Evolutionary conservation across 1,139 yeast genomes (phyloP).

Genomic region (Magnusiomyces suaveolens): DNA sequence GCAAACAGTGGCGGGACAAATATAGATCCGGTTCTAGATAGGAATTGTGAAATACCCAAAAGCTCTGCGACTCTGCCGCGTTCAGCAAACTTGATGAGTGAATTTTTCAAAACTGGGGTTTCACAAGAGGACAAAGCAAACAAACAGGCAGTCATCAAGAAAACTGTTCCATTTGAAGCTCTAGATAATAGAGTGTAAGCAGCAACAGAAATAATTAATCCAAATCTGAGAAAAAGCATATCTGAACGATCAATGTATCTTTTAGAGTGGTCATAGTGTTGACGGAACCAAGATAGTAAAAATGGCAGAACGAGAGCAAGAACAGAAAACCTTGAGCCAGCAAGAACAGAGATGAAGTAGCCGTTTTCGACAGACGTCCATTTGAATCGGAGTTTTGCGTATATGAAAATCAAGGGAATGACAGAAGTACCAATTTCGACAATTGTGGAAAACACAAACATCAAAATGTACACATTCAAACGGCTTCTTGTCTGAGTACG

Average conservation of each 20-base stretch:
- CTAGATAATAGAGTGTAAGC: slow-evolving; percentile 37
- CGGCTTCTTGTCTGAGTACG: slow-evolving; percentile 35
- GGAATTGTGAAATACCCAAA: slow-evolving; percentile 29
- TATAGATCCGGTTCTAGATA: slow-evolving; percentile 23
- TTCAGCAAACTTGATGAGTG: slow-evolving; percentile 44
- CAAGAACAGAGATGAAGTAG: slow-evolving; percentile 45
- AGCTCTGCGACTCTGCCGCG: slow-evolving; percentile 28
- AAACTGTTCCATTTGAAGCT: slow-evolving; percentile 27
- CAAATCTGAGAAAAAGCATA: slow-evolving; percentile 36
- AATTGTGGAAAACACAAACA: slow-evolving; percentile 41
- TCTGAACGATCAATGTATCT: slow-evolving; percentile 46
- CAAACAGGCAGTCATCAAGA: slow-evolving; percentile 44
- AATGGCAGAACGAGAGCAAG: slow-evolving; percentile 39
- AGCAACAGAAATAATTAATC: slow-evolving; percentile 36
- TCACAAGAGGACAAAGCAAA: slow-evolving; percentile 24
- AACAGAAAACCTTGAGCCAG: slow-evolving; percentile 39
- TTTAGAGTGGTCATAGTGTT: slow-evolving; percentile 21
- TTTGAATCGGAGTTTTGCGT: slow-evolving; percentile 46
- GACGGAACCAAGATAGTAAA: slow-evolving; percentile 34
- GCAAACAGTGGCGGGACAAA: slow-evolving; percentile 27
- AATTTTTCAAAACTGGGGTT: slow-evolving; percentile 42
- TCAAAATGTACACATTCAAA: slow-evolving; percentile 39
- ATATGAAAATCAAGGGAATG: slow-evolving; percentile 45
- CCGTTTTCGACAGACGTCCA: slow-evolving; percentile 58
- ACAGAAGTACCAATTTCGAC: slow-evolving; percentile 30